These are phyloP conservation scores for Lactarius indigo DNA, from an alignment of 768 basidiomycete genomes.

Conservation along the genomic window DNA sequence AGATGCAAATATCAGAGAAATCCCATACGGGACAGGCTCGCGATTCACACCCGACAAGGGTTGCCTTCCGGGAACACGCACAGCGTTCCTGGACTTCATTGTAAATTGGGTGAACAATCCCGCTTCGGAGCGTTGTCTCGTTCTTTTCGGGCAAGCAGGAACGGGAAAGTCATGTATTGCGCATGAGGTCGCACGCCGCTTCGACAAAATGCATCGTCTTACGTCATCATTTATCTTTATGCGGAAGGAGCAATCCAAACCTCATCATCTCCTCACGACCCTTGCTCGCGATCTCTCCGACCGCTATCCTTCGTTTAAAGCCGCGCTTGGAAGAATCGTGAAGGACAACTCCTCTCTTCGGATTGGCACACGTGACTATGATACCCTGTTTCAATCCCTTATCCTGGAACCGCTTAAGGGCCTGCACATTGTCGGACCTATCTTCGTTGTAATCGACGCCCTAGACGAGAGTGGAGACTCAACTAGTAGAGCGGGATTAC, in stretches of 20 bases:
- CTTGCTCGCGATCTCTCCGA: background rate
- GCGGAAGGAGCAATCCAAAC: background rate
- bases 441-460: background rate
- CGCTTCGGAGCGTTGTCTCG: background rate
- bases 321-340: background rate
- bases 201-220: background rate
- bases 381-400: background rate
- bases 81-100: background rate
- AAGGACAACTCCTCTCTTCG: background rate
- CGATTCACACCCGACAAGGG: background rate
- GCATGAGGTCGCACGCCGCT: background rate
- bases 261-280: background rate
- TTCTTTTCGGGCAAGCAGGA: background rate
- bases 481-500: background rate
- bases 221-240: background rate
- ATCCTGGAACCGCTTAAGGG: background rate
- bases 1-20: background rate
- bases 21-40: background rate
- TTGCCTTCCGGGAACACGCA: background rate
- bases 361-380: background rate
- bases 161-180: background rate
- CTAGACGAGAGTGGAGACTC: background rate
- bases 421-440: background rate
- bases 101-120: background rate
- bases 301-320: background rate